Evolutionary conservation across 2,329 filamentous ascomycete genomes (phyloP).

Genomic region (Mycocentrospora acerina): DNA sequence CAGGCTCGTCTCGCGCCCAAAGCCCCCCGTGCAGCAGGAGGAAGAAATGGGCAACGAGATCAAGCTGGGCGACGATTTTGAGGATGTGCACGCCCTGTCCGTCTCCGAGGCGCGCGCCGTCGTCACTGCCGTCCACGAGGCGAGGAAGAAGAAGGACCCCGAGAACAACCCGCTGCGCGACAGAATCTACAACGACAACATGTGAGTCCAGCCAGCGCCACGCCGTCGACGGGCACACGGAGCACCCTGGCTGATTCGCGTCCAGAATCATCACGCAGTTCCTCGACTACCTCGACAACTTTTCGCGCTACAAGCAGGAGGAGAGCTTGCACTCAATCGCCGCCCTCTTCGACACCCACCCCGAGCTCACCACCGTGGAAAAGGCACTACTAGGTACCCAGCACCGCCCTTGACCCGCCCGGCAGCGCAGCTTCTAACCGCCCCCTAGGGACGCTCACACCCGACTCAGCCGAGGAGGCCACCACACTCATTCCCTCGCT

Average conservation of each 20-base stretch:
- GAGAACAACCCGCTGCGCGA: constrained; percentile 71
- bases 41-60: constrained; percentile 83
- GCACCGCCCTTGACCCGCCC: constrained; percentile 23
- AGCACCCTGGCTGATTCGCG: constrained; percentile 3
- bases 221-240: constrained; percentile 8
- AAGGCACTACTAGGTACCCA: constrained; percentile 79
- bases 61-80: constrained; percentile 91
- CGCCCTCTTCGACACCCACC: constrained; percentile 75
- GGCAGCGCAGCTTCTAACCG: constrained; percentile 11
- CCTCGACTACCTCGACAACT: constrained; percentile 88
- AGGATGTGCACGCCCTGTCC: constrained; percentile 86
- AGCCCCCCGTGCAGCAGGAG: constrained; percentile 71
- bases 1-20: constrained; percentile 42
- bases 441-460: constrained; percentile 77
- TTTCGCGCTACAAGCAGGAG: constrained; percentile 93
- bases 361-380: constrained; percentile 87
- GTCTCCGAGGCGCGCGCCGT: constrained; percentile 90
- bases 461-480: constrained; percentile 89
- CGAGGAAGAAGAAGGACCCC: constrained; percentile 70
- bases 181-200: constrained; percentile 64
- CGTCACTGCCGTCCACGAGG: constrained; percentile 83
- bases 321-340: constrained; percentile 95
- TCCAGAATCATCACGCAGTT: constrained; percentile 81
- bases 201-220: constrained; percentile 32
- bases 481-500: constrained; percentile 93